phyloP scores from a whole-genome alignment of 2,329 filamentous ascomycete genomes.

The Colletotrichum orchidophilum region DNA sequence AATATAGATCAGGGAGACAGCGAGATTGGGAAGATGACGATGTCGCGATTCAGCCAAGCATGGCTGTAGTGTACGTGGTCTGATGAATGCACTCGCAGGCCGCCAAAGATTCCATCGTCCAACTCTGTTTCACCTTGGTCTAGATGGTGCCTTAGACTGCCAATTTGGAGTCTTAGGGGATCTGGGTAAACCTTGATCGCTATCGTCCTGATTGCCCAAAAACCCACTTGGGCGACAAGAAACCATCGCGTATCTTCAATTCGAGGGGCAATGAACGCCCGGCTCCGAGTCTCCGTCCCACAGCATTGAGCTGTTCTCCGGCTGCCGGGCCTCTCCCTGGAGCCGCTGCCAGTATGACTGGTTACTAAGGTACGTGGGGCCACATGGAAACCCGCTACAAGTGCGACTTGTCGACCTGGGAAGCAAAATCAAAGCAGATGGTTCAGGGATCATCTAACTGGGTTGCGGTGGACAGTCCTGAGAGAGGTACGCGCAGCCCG shows the following conservation, averaged over 20 bases:
- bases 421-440: slow-evolving; percentile 19
- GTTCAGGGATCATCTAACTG: slow-evolving; percentile 22
- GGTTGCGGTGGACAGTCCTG: slow-evolving; percentile 20
- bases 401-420: slow-evolving; percentile 23
- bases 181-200: slow-evolving; percentile 9
- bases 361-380: slow-evolving; percentile 14
- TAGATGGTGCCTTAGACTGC: background rate
- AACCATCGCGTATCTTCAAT: slow-evolving; percentile 12
- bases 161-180: background rate
- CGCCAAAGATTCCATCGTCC: slow-evolving; percentile 7
- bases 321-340: slow-evolving; percentile 27
- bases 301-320: slow-evolving; percentile 28
- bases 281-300: slow-evolving; percentile 23
- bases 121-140: slow-evolving; percentile 3
- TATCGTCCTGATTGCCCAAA: background rate
- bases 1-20: slow-evolving; percentile 25
- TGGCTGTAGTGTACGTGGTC: slow-evolving; percentile 15
- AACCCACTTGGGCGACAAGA: slow-evolving; percentile 9
- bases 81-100: slow-evolving; percentile 12
- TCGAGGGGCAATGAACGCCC: slow-evolving; percentile 9
- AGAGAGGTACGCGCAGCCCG: slow-evolving; percentile 24
- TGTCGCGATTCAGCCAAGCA: slow-evolving; percentile 25
- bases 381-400: slow-evolving; percentile 26
- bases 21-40: slow-evolving; percentile 23
- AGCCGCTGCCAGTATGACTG: slow-evolving; percentile 29